Evolutionary conservation across 2,329 filamentous ascomycete genomes (phyloP).

Genomic region (Cladophialophora yegresii): DNA sequence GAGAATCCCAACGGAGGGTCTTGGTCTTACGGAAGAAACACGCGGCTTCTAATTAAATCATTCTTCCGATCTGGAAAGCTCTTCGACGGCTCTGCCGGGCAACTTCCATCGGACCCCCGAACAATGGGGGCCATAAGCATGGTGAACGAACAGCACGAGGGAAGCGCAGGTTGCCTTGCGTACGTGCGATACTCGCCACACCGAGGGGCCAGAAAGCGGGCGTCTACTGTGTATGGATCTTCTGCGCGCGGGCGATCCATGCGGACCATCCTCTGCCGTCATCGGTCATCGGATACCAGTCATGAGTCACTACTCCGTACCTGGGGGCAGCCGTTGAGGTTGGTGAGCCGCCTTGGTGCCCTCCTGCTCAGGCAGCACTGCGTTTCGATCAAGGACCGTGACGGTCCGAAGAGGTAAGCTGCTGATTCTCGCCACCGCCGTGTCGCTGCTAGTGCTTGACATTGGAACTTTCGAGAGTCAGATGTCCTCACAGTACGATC

Average conservation of each 20-base stretch:
- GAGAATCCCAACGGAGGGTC: not conserved
- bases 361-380: not conserved
- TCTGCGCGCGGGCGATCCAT: not conserved
- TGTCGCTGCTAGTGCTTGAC: not conserved
- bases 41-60: not conserved
- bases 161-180: not conserved
- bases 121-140: conserved; percentile 1
- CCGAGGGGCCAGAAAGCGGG: not conserved
- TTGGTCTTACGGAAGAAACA: not conserved
- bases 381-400: conserved; percentile 7
- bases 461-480: conserved; percentile 1
- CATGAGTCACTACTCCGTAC: not conserved
- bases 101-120: not conserved
- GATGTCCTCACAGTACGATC: not conserved
- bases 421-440: conserved; percentile 10
- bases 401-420: conserved; percentile 7
- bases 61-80: not conserved
- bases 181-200: not conserved
- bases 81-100: not conserved
- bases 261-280: conserved; percentile 7
- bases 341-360: not conserved
- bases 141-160: not conserved
- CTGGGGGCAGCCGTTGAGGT: not conserved
- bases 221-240: not conserved
- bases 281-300: not conserved